Base-by-base conservation (phyloP, 306 rosid species). In the Macrotyloma uniflorum region DNA sequence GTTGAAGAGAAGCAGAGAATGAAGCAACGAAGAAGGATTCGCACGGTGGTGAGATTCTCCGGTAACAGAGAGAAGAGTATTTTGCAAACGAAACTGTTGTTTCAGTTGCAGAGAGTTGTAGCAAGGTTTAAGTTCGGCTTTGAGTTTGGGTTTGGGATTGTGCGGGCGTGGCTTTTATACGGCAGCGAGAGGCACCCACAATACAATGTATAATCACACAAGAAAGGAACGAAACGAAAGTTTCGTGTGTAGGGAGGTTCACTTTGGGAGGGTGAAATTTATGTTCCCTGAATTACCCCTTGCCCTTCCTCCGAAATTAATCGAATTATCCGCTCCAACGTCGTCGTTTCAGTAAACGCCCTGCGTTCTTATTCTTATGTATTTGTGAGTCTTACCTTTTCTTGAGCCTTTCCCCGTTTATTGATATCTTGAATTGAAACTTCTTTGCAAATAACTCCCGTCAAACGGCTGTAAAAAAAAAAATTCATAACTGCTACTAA, bases 1-100 rank as follows among this genome's bases (percentile, higher is more conserved):
- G 82, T 51, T 38, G 79, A 75, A 63, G 69, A 79, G 24, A 69
- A 55, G 51, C 49, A 62, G 58, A 11, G 47, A 64, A 40, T 24
- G 57, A 72, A 53, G 62, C 59, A 69, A 66, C 22, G 46, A 69
- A 72, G 8, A 20, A 32, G 5, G 57, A 76, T 70, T 38, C 5
- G 32, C 10, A 23, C 32, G 14, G 42, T 15, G 66, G 10, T 38
- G 20, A 28, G 57, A 42, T 42, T 42, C 4, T 42, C 19, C 2
- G 35, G 59, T 23, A 19, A 9, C 2, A 49, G 67, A 68, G 30
- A 76, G 62, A 74, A 47, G 33, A 16, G 22, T 33, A 7, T 4
- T 10, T 28, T 30, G 67, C 67, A 6, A 28, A 59, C 0, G 67
- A 28, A 59, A 59, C 40, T 59, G 20, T 16, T 30, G 67, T 30